Evolutionary conservation across 352 stramenopile genomes (phyloP), one percentile per base, ranked within the genome.

Genomic region (Phytophthora boehmeriae): DNA sequence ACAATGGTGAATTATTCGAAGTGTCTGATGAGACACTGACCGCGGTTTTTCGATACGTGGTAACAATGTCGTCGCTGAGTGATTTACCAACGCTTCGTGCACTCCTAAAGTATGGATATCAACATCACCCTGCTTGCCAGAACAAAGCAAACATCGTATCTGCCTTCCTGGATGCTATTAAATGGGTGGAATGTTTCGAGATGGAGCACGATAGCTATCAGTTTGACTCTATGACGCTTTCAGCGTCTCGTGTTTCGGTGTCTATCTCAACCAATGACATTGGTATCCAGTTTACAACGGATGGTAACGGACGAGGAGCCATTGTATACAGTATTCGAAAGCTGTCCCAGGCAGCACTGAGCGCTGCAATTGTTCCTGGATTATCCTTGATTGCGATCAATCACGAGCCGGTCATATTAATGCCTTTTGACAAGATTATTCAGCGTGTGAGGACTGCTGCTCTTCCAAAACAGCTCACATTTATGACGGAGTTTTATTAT

Each of bases 401-500:
- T 36, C 80, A 90, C 27, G 82, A 91, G 34, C 83, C 87, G 5
- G 88, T 96, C 28, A 78, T 93, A 20, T 57, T 85, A 0, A 92
- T 92, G 80, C 65, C 88, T 8, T 90, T 93, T 27, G 68, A 76
- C n/a, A 87, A 94, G n/a, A 83, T 95, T 13, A 80, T 85, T 34
- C 70, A 78, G 11, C 73, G 68, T 5, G 56, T 93, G 2, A 80
- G 84, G 25, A 78, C 76, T 8, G 88, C 88, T 5, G 36, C 74
- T 6, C 59, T 96, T 16, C 88, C 88, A 0, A 96, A 96, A 61
- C 80, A 81, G 10, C 62, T 96, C 20, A 92, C 82, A 5, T 96
- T 96, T 50, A 74, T 96, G 63, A 83, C 80, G 8, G 85, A 93
- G 48, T 90, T 93, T 60, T 93, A 89, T 56, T 93, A 95, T 67